Evolutionary conservation across 495 filamentous ascomycete genomes (phyloP).

Genomic region (Baudoinia panamericana): DNA sequence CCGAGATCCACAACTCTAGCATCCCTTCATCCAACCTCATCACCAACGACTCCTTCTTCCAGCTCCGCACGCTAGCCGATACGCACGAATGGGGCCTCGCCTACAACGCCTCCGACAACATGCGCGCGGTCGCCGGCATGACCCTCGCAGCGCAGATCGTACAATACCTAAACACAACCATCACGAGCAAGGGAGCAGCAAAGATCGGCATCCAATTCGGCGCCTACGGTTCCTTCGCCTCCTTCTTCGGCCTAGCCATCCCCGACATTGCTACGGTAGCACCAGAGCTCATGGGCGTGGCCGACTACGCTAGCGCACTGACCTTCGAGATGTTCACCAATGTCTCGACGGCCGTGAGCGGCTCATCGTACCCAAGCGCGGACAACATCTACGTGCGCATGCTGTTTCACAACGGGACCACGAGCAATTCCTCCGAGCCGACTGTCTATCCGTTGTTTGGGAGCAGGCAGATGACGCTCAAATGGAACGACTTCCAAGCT

Average conservation of each 20-base stretch:
- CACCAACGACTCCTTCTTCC: slow-evolving; percentile 36
- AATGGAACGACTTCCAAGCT: slow-evolving; percentile 48
- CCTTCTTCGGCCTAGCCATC: slow-evolving; percentile 56
- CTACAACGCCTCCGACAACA: slow-evolving; percentile 43
- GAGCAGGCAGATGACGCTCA: slow-evolving; percentile 38
- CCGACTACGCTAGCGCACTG: slow-evolving; percentile 55
- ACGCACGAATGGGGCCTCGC: slow-evolving; percentile 51
- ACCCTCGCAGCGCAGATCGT: slow-evolving; percentile 51
- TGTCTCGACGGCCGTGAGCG: slow-evolving; percentile 29
- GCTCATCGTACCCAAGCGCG: slow-evolving; percentile 35
- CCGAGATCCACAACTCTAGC: slow-evolving; percentile 53
- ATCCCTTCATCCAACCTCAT: slow-evolving; percentile 41
- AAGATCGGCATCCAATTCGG: slow-evolving; percentile 58
- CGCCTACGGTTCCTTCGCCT: slow-evolving; percentile 54
- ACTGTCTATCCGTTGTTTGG: slow-evolving; percentile 52
- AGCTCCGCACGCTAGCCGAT: slow-evolving; percentile 53
- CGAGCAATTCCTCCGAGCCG: slow-evolving; percentile 38
- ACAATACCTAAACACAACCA: slow-evolving; percentile 41
- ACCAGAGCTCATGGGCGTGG: slow-evolving; percentile 48
- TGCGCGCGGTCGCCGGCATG: slow-evolving; percentile 52
- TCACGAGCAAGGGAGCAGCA: slow-evolving; percentile 28
- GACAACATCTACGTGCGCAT: slow-evolving; percentile 61
- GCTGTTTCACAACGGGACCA: slow-evolving; percentile 62
- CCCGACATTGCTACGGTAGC: not conserved
- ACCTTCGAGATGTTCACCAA: slow-evolving; percentile 63